These are phyloP conservation scores for Candida orba DNA, from an alignment of 805 yeast genomes.

Conservation along the genomic window DNA sequence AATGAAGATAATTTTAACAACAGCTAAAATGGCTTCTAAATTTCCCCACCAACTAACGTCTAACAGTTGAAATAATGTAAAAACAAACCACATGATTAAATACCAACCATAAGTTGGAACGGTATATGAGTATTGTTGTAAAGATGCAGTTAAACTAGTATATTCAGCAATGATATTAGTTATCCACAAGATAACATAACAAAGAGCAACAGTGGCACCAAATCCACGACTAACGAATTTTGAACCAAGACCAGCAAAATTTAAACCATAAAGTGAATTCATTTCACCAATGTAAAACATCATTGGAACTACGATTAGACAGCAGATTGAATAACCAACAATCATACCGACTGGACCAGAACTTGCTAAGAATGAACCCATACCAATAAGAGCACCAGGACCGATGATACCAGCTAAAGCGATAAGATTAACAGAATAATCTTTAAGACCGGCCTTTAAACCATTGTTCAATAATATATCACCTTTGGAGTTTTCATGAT, in stretches of 20 bases:
- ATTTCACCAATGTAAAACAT: slow-evolving; percentile 51
- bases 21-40: slow-evolving; percentile 46
- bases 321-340: slow-evolving; percentile 45
- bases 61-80: slow-evolving; percentile 42
- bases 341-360: slow-evolving; percentile 50
- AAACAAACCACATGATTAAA: slow-evolving; percentile 44
- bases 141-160: slow-evolving; percentile 43
- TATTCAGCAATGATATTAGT: slow-evolving; percentile 50
- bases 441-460: slow-evolving; percentile 40
- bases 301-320: slow-evolving; percentile 45
- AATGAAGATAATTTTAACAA: slow-evolving; percentile 40
- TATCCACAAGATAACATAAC: slow-evolving; percentile 48
- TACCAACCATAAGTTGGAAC: slow-evolving; percentile 51
- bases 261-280: slow-evolving; percentile 46
- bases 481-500: slow-evolving; percentile 18
- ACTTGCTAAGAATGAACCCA: slow-evolving; percentile 41
- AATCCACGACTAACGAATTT: slow-evolving; percentile 46
- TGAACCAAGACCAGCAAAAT: slow-evolving; percentile 46
- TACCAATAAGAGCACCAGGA: slow-evolving; percentile 50
- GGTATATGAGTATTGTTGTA: slow-evolving; percentile 42
- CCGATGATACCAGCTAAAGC: slow-evolving; percentile 55
- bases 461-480: slow-evolving; percentile 27
- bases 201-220: slow-evolving; percentile 50
- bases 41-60: slow-evolving; percentile 53
- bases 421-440: slow-evolving; percentile 43